Base-by-base conservation (phyloP, 805 yeast species). In the Scheffersomyces amazonensis region DNA sequence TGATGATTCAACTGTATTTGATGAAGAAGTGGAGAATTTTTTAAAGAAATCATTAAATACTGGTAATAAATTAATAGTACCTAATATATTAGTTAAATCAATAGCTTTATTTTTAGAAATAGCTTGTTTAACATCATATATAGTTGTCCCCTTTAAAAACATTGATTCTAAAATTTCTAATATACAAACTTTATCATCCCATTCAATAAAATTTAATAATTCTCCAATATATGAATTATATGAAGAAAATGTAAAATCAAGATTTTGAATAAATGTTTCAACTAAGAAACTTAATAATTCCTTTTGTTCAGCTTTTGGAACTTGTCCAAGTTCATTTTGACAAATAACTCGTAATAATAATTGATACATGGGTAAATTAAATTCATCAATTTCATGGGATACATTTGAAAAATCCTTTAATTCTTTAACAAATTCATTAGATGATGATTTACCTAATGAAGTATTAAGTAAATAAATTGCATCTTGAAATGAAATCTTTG, bases 11-110 rank as follows among this genome's bases (percentile, higher is more conserved):
- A 60, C 51, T 6, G 35, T 44, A 4, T 54, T 55, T 5, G 50
- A 35, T 0, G 62, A 53, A 4, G 64, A 50, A 8, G 69, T 64
- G 3, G 76, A 66, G 43, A 78, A 73, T 44, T 70, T 74, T 22
- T 69, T 67, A 35, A 76, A 69, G 34, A 65, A 71, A 45, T 70
- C 76, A 35, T 62, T 64, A 33, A 76, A 53, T 11, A 59, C 53
- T 0, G 69, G 66, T 1, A 75, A 48, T 31, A 69, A 43, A 42
- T 70, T 51, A 27, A 4, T 16, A 24, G 3, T 32, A 40, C 1
- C 39, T 35, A n/a, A 40, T 13, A 29, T 21, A 21, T 12, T 36
- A 36, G 20, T 25, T 29, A 10, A 42, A 33, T 16, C 11, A 19
- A 5, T 12, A 3, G 22, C 18, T 22, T 4, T 29, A 15, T 17